Evolutionary conservation across 2,329 filamentous ascomycete species (phyloP).

Genomic region (Xylariaceae sp.): DNA sequence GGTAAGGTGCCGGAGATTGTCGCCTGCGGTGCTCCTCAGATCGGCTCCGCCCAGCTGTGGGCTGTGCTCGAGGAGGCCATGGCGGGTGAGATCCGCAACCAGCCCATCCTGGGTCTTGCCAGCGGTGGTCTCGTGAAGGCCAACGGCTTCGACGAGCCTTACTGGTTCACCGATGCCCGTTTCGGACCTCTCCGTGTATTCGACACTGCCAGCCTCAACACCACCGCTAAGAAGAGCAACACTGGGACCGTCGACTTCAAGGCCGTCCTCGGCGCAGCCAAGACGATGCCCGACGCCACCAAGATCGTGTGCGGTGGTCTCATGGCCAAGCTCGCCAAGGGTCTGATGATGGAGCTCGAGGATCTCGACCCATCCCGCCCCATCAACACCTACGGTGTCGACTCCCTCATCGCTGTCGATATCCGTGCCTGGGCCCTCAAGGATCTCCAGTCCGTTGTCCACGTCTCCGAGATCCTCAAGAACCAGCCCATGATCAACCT

Average conservation of each 20-base stretch:
- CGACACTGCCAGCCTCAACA: constrained; percentile 19
- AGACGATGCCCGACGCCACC: constrained; percentile 22
- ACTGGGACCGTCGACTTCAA: constrained; percentile 20
- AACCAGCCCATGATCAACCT: constrained; percentile 27
- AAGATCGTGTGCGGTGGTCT: constrained; percentile 25
- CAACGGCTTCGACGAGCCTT: constrained; percentile 29
- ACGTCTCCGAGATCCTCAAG: constrained; percentile 27
- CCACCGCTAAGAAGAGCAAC: constrained; percentile 18
- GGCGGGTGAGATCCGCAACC: constrained; percentile 23
- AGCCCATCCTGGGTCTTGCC: constrained; percentile 27
- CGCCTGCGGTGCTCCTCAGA: constrained; percentile 26
- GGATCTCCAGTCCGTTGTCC: constrained; percentile 26
- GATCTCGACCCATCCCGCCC: constrained; percentile 27
- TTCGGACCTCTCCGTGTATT: constrained; percentile 26
- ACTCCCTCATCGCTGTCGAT: constrained; percentile 29
- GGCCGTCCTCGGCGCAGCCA: constrained; percentile 20
- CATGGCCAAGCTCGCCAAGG: constrained; percentile 29
- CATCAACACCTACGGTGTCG: constrained; percentile 28
- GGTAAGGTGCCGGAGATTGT: constrained; percentile 30
- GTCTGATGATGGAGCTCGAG: constrained; percentile 32
- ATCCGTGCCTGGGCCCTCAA: constrained; percentile 29
- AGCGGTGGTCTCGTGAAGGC: constrained; percentile 28
- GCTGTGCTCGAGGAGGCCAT: constrained; percentile 26
- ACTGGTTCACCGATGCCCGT: constrained; percentile 31
- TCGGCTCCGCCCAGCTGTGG: constrained; percentile 24